Evolutionary conservation across 352 stramenopile species (phyloP).

Genomic region (Globisporangium canariense): DNA sequence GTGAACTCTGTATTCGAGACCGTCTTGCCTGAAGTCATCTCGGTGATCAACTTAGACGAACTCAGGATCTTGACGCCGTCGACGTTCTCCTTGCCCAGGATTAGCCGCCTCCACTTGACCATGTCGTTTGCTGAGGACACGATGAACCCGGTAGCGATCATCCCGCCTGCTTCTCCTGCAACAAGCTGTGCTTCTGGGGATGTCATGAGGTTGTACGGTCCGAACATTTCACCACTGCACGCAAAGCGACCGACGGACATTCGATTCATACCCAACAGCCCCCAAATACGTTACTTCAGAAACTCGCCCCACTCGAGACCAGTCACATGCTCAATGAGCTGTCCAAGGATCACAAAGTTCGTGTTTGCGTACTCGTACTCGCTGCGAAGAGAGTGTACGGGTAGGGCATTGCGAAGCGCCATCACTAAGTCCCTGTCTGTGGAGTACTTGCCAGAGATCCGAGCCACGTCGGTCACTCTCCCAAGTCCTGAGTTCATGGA

Average conservation of each 20-base stretch:
- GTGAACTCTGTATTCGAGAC: constrained; percentile 32
- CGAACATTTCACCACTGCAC: constrained; percentile 38
- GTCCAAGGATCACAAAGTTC: constrained; percentile 58
- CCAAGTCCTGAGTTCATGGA: constrained; percentile 24
- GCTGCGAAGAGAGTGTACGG: constrained; percentile 39
- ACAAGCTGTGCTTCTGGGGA: constrained; percentile 32
- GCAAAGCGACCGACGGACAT: constrained; percentile 53
- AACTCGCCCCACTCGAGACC: constrained; percentile 49
- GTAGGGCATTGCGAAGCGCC: constrained; percentile 33
- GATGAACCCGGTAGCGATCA: constrained; percentile 39
- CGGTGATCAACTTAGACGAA: constrained; percentile 33
- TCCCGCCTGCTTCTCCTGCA: constrained; percentile 16
- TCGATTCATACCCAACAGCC: constrained; percentile 52
- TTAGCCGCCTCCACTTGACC: constrained; percentile 44
- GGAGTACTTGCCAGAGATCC: constrained; percentile 17
- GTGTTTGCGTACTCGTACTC: constrained; percentile 56
- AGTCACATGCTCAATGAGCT: constrained; percentile 47
- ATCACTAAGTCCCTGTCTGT: constrained; percentile 37
- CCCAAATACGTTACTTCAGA: constrained; percentile 43
- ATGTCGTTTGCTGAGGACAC: constrained; percentile 55
- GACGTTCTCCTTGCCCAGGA: constrained; percentile 63
- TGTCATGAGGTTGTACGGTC: constrained; percentile 39
- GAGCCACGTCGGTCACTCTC: constrained; percentile 20
- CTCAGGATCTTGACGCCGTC: constrained; percentile 45
- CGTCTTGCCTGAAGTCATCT: constrained; percentile 65